A percentile compares a stretch with the other conserved stretches of the same genome.
phyloP scores from a whole-genome alignment of 176 grass and related monocot species.

The Avena insularis region DNA sequence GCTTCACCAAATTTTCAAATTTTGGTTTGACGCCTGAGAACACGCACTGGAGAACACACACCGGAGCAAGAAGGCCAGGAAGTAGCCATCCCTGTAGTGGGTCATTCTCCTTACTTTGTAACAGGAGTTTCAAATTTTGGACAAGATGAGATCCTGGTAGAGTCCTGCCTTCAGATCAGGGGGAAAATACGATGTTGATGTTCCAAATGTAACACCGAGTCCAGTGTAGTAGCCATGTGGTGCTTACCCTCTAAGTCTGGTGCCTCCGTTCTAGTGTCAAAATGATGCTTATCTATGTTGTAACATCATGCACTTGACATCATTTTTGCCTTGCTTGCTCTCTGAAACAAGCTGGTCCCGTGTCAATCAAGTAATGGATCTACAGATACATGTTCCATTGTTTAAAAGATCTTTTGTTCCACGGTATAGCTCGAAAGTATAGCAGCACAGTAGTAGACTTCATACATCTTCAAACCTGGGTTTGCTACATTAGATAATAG shows the following conservation, averaged over 20 bases:
- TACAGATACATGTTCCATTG: not conserved
- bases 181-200: not conserved
- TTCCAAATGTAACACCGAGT: constrained; percentile 34
- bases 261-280: not conserved
- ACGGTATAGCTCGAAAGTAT: not conserved
- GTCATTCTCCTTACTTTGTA: not conserved
- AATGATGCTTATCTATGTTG: constrained; percentile 11
- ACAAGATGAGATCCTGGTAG: not conserved
- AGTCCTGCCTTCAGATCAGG: not conserved
- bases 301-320: constrained; percentile 15
- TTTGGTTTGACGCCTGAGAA: constrained; percentile 54
- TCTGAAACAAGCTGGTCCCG: not conserved
- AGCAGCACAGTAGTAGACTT: too few relatives aligned
- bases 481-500: not conserved
- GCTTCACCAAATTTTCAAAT: too few relatives aligned
- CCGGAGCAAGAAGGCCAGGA: constrained; percentile 71
- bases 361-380: not conserved
- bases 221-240: not conserved
- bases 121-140: constrained; percentile 14
- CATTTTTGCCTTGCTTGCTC: not conserved
- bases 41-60: constrained; percentile 27
- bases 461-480: not conserved
- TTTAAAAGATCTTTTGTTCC: not conserved
- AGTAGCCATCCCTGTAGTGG: constrained; percentile 26
- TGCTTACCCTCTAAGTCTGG: not conserved